Percentiles rank a stretch among this genome's conserved stretches.
phyloP scores from a whole-genome alignment of 106 monocot genomes.

The Allium fistulosum region DNA sequence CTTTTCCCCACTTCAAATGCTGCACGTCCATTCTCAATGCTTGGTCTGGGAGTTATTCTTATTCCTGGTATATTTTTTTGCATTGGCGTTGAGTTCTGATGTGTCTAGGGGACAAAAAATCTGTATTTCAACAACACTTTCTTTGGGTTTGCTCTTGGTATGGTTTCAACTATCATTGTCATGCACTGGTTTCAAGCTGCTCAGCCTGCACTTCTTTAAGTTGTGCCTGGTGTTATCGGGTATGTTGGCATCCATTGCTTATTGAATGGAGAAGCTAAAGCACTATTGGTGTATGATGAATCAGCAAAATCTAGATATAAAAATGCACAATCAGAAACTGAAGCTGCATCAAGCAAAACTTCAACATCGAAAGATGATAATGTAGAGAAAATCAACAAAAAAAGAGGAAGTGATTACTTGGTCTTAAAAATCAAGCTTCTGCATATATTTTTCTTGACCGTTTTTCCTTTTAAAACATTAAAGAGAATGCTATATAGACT shows the following conservation, averaged over 20 bases:
- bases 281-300: slow-evolving; percentile 33
- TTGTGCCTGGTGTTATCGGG: slow-evolving; percentile 86
- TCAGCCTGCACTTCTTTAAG: slow-evolving; percentile 94
- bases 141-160: slow-evolving; percentile 68
- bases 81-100: slow-evolving; percentile 86
- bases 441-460: no score
- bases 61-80: slow-evolving; percentile 96
- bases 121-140: slow-evolving; percentile 83
- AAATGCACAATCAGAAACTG: slow-evolving; percentile 11
- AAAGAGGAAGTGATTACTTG: no score
- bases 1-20: slow-evolving; percentile 80
- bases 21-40: slow-evolving; percentile 90
- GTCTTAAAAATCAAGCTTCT: no score
- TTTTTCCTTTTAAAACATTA: no score
- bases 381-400: no score
- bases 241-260: slow-evolving; percentile 66
- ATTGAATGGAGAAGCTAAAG: slow-evolving; percentile 72
- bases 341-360: slow-evolving; percentile 3
- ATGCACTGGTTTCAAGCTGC: slow-evolving; percentile 98
- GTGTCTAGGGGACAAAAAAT: slow-evolving; percentile 74
- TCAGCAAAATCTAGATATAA: no score
- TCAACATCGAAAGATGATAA: no score
- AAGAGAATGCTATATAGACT: no score
- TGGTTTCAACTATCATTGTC: slow-evolving; percentile 67
- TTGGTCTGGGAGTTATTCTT: slow-evolving; percentile 97